Base-by-base conservation (phyloP, 2,329 filamentous ascomycete genomes). In the Dryadomyces quercivorus region DNA sequence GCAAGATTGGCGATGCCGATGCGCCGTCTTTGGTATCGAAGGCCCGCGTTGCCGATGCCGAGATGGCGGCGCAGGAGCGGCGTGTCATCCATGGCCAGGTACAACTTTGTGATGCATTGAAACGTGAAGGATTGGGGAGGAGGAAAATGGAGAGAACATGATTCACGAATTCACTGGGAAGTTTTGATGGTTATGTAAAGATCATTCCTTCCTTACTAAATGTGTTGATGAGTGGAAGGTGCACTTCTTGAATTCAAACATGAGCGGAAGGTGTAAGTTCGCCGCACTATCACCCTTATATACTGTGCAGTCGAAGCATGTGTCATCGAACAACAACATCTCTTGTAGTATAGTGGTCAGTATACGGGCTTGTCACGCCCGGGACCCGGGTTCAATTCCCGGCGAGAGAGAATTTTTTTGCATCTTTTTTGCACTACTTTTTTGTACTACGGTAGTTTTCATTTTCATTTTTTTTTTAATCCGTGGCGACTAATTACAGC, bases 311-410 rank as follows among this genome's bases (percentile, higher is more conserved):
- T 16, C 16, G 16, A 8, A 20, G 5, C 15, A 36, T 20, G 26
- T 40, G 20, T 21, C 48, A 50, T 43, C 13, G 2, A 26, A 43
- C 5, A 13, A 42, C 20, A 40, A 9, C 3, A 36, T 51, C 50
- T 51, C 50, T 51, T 51, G 50, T 51, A 51, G 50, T 51, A 51
- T 51, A 51, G 50, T 51, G 50, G 50, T 51, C 50, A 51, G 50
- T 51, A 51, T 51, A 51, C 50, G 50, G 50, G 50, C 50, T 51
- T 51, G 50, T 51, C 50, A 51, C 50, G 50, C 50, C 50, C 50
- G 50, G 50, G 50, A 51, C 50, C 50, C 50, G 50, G 50, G 50
- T 51, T 51, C 50, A 51, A 51, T 51, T 51, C 50, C 50, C 50
- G 50, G 50, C 50, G 50, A 51, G 50, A 51, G 50, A 51, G 50